Evolutionary conservation across 495 filamentous ascomycete genomes (phyloP).

Genomic region (Daldinia grandis): DNA sequence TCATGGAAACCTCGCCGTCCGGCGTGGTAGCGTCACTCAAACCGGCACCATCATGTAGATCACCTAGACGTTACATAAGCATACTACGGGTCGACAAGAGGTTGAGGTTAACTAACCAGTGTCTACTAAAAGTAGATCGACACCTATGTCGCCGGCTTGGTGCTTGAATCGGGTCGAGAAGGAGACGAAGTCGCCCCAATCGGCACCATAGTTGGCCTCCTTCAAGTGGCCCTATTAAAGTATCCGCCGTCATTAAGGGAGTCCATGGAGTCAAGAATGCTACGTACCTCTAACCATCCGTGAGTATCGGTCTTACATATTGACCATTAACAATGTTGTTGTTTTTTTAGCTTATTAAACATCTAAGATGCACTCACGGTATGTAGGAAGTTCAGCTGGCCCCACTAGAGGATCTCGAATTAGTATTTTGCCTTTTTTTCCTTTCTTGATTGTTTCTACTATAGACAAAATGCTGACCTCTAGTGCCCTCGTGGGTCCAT

Average conservation of each 20-base stretch:
- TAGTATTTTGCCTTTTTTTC: neutral
- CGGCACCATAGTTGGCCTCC: slow-evolving; percentile 79
- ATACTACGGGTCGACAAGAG: slow-evolving; percentile 21
- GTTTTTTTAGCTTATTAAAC: neutral
- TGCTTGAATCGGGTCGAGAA: slow-evolving; percentile 76
- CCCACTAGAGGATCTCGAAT: slow-evolving; percentile 61
- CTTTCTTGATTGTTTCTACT: neutral
- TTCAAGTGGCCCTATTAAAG: slow-evolving; percentile 69
- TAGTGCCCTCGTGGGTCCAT: slow-evolving; percentile 44
- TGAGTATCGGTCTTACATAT: slow-evolving; percentile 66
- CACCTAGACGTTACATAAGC: slow-evolving; percentile 53
- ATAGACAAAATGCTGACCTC: slow-evolving; percentile 26
- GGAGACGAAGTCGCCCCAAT: slow-evolving; percentile 90
- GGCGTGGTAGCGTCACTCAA: slow-evolving; percentile 83
- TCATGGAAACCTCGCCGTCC: slow-evolving; percentile 74
- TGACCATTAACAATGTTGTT: neutral
- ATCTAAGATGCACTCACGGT: slow-evolving; percentile 52
- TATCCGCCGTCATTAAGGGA: neutral
- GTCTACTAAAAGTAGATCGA: slow-evolving; percentile 80
- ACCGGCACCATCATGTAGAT: slow-evolving; percentile 71
- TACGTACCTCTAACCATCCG: slow-evolving; percentile 72
- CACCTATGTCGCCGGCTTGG: slow-evolving; percentile 68
- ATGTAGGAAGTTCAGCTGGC: slow-evolving; percentile 85
- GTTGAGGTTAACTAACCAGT: slow-evolving; percentile 72
- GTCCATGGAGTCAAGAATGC: neutral